These are phyloP conservation scores for Antrodiella citrinella DNA, from an alignment of 768 basidiomycete species.

Conservation along the genomic window DNA sequence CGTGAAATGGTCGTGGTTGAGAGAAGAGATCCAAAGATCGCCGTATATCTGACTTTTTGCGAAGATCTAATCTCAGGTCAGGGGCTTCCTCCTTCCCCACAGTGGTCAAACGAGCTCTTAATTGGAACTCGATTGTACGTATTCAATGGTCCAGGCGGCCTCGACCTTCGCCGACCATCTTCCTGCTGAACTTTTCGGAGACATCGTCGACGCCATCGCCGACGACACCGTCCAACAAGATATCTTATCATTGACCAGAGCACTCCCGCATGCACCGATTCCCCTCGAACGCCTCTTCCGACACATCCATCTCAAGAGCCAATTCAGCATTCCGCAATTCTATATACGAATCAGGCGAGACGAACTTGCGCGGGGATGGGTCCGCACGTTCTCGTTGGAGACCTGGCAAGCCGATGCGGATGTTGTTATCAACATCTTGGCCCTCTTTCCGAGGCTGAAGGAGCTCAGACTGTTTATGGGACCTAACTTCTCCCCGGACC, in stretches of 20 bases:
- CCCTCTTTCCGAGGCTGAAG: slow-evolving; percentile 41
- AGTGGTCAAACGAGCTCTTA: too few species aligned
- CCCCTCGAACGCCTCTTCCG: slow-evolving; percentile 51
- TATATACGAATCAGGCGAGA: slow-evolving; percentile 43
- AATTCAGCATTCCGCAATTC: slow-evolving; percentile 48
- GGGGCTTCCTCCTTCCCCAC: too few species aligned
- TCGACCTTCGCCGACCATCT: slow-evolving; percentile 19
- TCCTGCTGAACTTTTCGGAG: slow-evolving; percentile 60
- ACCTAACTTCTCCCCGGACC: slow-evolving; percentile 71
- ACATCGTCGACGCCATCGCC: slow-evolving; percentile 47
- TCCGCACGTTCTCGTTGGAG: slow-evolving; percentile 45
- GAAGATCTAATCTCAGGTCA: too few species aligned
- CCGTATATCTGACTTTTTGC: background rate
- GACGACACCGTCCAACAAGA: slow-evolving; percentile 39
- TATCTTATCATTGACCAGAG: slow-evolving; percentile 50
- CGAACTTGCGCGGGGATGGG: slow-evolving; percentile 17
- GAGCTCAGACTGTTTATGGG: slow-evolving; percentile 63
- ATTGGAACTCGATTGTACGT: too few species aligned
- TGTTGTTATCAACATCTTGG: slow-evolving; percentile 61
- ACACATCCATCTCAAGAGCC: slow-evolving; percentile 40
- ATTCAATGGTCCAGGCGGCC: background rate
- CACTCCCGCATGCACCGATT: slow-evolving; percentile 54
- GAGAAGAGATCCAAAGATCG: background rate
- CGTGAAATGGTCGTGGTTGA: background rate
- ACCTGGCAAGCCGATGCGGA: slow-evolving; percentile 72